Evolutionary conservation across 2,329 filamentous ascomycete genomes (phyloP).

Genomic region (Dactylellina haptotyla): DNA sequence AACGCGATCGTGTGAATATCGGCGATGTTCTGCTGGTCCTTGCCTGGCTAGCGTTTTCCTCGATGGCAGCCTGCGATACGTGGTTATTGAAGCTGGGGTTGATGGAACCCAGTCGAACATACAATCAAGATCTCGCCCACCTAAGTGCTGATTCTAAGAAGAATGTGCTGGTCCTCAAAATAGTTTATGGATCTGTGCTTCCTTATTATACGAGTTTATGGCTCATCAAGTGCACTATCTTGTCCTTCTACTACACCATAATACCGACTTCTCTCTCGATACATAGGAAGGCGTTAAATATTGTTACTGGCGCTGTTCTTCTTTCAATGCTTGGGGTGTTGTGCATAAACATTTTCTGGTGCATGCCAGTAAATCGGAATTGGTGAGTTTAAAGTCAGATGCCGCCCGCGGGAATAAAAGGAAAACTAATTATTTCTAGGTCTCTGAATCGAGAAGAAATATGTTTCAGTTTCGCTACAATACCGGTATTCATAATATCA

Average conservation of each 20-base stretch:
- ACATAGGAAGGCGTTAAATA: constrained; percentile 36
- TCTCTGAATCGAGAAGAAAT: constrained; percentile 27
- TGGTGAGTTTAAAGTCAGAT: constrained; percentile 16
- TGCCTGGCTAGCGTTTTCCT: constrained; percentile 37
- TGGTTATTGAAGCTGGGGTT: constrained; percentile 49
- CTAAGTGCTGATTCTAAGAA: constrained; percentile 16
- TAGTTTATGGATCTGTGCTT: constrained; percentile 39
- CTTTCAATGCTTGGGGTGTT: constrained; percentile 36
- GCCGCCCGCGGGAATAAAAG: too few species aligned
- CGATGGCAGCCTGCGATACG: constrained; percentile 47
- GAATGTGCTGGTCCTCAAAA: constrained; percentile 39
- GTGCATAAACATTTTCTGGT: constrained; percentile 49
- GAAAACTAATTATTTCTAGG: constrained; percentile 22
- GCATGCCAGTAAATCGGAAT: constrained; percentile 40
- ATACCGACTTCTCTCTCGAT: constrained; percentile 29
- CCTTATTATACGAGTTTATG: constrained; percentile 47
- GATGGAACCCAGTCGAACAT: constrained; percentile 25
- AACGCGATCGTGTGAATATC: constrained; percentile 51
- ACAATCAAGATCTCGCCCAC: constrained; percentile 37
- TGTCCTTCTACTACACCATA: constrained; percentile 47
- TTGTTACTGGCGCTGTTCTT: constrained; percentile 29
- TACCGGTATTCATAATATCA: constrained; percentile 50
- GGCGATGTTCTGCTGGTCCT: constrained; percentile 47
- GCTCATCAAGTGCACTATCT: constrained; percentile 40
- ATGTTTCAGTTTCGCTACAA: constrained; percentile 41